Base-by-base conservation (phyloP, 2,329 filamentous ascomycete genomes). In the Xylaria polymorpha region DNA sequence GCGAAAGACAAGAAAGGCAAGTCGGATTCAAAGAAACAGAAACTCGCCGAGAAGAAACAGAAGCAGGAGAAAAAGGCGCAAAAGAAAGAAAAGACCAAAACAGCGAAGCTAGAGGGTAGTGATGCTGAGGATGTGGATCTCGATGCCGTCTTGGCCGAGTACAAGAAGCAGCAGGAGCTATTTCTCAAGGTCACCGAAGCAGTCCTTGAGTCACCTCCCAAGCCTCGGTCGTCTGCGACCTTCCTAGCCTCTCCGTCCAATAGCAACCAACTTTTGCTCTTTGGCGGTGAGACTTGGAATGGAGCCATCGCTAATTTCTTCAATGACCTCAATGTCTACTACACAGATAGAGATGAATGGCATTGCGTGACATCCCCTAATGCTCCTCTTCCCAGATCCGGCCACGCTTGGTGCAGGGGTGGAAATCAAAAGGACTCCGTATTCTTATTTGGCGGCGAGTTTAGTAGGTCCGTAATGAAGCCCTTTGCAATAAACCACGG, bases 241-340 rank as follows among this genome's bases (percentile, higher is more conserved):
- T 83, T 99, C 68, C 86, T 98, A 73, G 94, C 93, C 22, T 95
- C 92, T 46, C 96, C 96, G 1, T 88, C 91, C 39, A 95, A 97
- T 81, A 88, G 87, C 75, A 97, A 96, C 80, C 94, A 97, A 79
- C 83, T 99, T 66, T 90, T 98, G 73, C 83, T 98, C 5, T 99
- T 97, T 80, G 96, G 95, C 18, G 96, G 96, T 73, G 96, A 99
- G 83, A 97, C 94, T 78, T 98, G 94, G 83, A 97, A 98, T 81
- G 96, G 96, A 4, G 92, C 92, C 2, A 83, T 96, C 65, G 96
- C 95, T 3, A 88, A 87, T 58, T 91, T 91, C 79, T 91, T 86
- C 80, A 90, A 90, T 77, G 88, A 91, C 77, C 80, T 91, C 76
- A 85, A 90, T 81, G 83, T 91, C 73, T 91, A 91, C 81, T 87